These are phyloP conservation scores for Symbiodinium pilosum DNA, from an alignment of 73 alveolate species.

Conservation along the genomic window DNA sequence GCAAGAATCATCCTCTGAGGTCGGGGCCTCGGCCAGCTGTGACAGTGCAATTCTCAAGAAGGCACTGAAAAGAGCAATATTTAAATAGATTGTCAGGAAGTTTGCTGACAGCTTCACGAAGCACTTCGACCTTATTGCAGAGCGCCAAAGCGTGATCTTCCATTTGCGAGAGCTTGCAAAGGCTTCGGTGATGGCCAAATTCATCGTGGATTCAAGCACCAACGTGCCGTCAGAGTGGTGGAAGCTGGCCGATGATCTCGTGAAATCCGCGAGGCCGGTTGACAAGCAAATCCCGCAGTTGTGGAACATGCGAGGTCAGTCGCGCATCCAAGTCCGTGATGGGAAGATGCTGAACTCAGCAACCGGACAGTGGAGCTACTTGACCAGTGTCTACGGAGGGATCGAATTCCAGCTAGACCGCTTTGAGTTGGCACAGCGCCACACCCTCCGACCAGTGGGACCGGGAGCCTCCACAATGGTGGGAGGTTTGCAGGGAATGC, in stretches of 20 bases:
- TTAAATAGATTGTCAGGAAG: too few relatives aligned
- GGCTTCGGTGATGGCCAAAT: slow-evolving; percentile 87
- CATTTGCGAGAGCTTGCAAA: slow-evolving; percentile 89
- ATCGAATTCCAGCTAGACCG: slow-evolving; percentile 86
- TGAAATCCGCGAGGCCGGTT: slow-evolving; percentile 27
- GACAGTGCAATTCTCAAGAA: too few relatives aligned
- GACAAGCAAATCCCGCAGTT: slow-evolving; percentile 85
- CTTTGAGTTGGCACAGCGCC: slow-evolving; percentile 14
- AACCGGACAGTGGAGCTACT: slow-evolving; percentile 52
- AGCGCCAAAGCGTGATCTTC: slow-evolving; percentile 92
- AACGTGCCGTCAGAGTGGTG: slow-evolving; percentile 50
- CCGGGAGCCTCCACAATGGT: too few relatives aligned
- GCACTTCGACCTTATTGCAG: slow-evolving; percentile 82
- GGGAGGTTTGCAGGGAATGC: not conserved
- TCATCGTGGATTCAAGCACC: slow-evolving; percentile 76
- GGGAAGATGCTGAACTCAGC: slow-evolving; percentile 54
- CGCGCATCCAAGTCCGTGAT: slow-evolving; percentile 57
- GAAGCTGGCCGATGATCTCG: slow-evolving; percentile 65
- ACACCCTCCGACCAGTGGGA: not conserved
- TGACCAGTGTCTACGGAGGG: slow-evolving; percentile 89
- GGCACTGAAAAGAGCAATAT: too few relatives aligned
- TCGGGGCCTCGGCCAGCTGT: too few relatives aligned
- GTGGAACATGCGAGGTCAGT: slow-evolving; percentile 93
- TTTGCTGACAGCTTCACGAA: slow-evolving; percentile 81
- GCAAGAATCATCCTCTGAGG: slow-evolving; percentile 59